Conservation (phyloP, 1,284 basidiomycete genomes). For the Caloboletus inedulis region DNA sequence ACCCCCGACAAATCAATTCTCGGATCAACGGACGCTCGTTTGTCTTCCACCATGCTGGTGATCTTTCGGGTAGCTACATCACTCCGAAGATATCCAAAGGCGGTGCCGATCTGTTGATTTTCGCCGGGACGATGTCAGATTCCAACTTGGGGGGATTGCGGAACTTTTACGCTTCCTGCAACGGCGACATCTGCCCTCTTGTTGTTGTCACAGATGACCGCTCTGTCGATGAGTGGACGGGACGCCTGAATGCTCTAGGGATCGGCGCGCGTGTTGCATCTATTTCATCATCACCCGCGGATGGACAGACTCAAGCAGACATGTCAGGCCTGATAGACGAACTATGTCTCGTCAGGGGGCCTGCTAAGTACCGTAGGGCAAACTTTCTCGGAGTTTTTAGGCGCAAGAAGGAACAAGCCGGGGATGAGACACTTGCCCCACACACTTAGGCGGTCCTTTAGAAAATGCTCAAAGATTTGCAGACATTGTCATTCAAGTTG, state of each 20-base stretch:
- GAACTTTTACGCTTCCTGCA: conserved; percentile 19
- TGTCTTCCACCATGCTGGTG: conserved; percentile 21
- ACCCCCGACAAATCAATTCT: conserved; percentile 20
- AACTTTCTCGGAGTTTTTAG: conserved; percentile 19
- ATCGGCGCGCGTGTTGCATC: conserved; percentile 19
- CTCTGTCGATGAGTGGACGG: conserved; percentile 13
- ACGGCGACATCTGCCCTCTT: conserved; percentile 27
- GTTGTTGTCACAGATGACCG: conserved; percentile 23
- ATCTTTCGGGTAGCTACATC: conserved; percentile 16
- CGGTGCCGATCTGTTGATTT: conserved; percentile 26
- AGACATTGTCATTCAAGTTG: background rate
- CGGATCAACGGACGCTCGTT: conserved; percentile 28
- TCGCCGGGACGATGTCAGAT: conserved; percentile 15
- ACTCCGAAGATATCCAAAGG: conserved; percentile 21
- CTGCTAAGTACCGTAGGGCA: conserved; percentile 17
- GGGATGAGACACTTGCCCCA: background rate
- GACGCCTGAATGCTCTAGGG: conserved; percentile 10
- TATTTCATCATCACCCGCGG: conserved; percentile 3
- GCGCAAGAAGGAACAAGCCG: conserved; percentile 15
- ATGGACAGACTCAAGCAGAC: background rate
- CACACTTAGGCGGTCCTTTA: background rate
- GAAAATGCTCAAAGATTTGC: background rate
- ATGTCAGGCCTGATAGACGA: conserved; percentile 21
- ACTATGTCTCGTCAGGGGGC: conserved; percentile 25
- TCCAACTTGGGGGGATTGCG: conserved; percentile 15